Base-by-base conservation (phyloP, 805 yeast genomes). In the Monosporozyma solicola region DNA sequence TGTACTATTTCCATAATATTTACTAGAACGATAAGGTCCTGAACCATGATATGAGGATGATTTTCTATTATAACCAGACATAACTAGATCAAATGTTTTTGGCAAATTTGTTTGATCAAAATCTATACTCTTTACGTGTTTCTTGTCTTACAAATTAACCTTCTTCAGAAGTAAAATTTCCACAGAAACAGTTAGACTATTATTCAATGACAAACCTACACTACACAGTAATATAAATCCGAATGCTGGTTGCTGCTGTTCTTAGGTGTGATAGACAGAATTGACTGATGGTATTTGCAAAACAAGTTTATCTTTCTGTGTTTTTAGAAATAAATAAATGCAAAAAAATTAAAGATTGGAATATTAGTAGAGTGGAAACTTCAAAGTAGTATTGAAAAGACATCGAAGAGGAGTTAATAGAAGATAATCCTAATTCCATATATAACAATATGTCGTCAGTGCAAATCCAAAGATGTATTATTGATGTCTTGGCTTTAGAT, bases 381-480 rank as follows among this genome's bases (percentile, higher is more conserved):
- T 44, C 22, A 5, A 35, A 35, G 8, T 15, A 35, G n/a, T 32
- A 32, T 32, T 32, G 35, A 5, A 32, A 27, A 27, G 5, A 41
- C 13, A 20, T 20, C 20, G 20, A 24, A 29, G 10, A 46, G 15
- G 25, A 22, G 5, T 27, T 27, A 7, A 27, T 5, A 47, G 35
- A 32, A 7, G 45, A 47, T 32, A 25, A 27, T 27, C 29, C 29
- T 27, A 27, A 27, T 27, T 27, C 13, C 4, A 11, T 32, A 1
- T 11, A 32, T 32, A 9, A 8, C 15, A 39, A 7, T 6, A 66
- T 66, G 68, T 66, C 71, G 2, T 53, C 53, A 24, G 58, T 58
- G 27, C 71, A 66, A 51, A 54, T 65, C 1, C 65, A 64, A 49
- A 55, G 59, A 29, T 60, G 68, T 48, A 51, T 67, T 8, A 47